Base-by-base conservation (phyloP, 2,329 filamentous ascomycete species). In the Tolypocladium cylindrosporum region DNA sequence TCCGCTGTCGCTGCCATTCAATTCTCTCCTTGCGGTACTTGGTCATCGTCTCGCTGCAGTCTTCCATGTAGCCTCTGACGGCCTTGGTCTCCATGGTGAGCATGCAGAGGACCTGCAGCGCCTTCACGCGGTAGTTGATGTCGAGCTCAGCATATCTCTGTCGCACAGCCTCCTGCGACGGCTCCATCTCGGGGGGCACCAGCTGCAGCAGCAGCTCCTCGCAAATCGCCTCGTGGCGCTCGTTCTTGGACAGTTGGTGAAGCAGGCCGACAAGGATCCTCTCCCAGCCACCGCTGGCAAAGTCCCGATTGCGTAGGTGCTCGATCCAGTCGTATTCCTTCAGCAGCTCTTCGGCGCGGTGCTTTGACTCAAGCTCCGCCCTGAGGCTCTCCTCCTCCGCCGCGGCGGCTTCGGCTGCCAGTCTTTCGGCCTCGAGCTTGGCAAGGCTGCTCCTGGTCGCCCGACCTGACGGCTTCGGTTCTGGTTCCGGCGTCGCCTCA, bases 1-100 rank as follows among this genome's bases (percentile, higher is more conserved):
- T 86, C 62, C 89, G 86, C 64, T 89, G 84, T 63, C 91, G 84
- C 74, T 97, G 93, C 73, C 86, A 88, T 63, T 96, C 90, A 61
- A 97, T 96, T 76, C 96, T 97, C 69, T 95, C 89, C 72, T 99
- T 99, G 55, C 94, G 87, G 68, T 95, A 91, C 57, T 86, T 85
- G 1, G 94, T 99, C 92, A 97, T 97, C 57, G 91, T 89, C 68
- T 93, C 90, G 62, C 89, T 91, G 74, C 92, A 96, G 61, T 93
- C 88, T 64, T 96, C 91, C 79, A 99, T 88, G 69, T 95, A 96
- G 19, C 85, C 87, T 56, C 93, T 87, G 64, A 97, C 83, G 2
- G 89, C 86, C 69, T 91, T 92, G 0, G 94, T 97, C 67, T 91
- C 88, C 58, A 92, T 81, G 2, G 90, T 92, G 60, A 97, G 78